These are phyloP conservation scores for Solanum bulbocastanum DNA, from an alignment of 257 asterid genomes.

Conservation along the genomic window DNA sequence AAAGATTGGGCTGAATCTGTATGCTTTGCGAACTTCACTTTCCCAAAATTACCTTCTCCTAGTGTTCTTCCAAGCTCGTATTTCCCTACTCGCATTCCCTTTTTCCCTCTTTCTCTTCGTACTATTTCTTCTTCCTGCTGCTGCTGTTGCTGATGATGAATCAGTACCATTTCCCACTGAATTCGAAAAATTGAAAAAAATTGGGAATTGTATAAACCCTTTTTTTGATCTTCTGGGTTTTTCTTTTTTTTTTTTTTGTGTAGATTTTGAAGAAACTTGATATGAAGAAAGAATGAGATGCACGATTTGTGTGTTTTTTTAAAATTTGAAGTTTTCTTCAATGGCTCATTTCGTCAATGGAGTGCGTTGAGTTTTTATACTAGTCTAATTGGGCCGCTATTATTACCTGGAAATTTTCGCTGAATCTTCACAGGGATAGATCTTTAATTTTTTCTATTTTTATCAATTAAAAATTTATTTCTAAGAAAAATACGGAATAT, in stretches of 20 bases:
- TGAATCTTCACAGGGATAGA: not conserved
- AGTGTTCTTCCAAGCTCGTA: conserved; percentile 76
- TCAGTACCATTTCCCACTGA: conserved; percentile 23
- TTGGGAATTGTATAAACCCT: not conserved
- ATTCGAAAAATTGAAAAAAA: not conserved
- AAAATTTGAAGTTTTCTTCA: not conserved
- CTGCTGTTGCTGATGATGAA: conserved; percentile 25
- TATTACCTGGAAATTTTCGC: not conserved
- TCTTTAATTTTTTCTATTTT: not conserved
- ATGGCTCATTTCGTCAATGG: not conserved
- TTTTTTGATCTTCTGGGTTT: not conserved
- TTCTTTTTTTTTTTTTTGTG: not conserved
- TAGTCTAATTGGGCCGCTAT: not conserved
- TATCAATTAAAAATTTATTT: too few relatives aligned
- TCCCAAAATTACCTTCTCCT: conserved; percentile 96
- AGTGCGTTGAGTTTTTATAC: not conserved
- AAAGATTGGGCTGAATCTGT: conserved; percentile 49
- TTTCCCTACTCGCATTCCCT: conserved; percentile 62
- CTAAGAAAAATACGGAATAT: too few relatives aligned
- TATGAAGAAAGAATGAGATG: not conserved
- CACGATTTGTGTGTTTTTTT: not conserved
- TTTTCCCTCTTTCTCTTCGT: conserved; percentile 4
- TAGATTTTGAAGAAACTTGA: not conserved
- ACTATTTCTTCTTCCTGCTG: not conserved
- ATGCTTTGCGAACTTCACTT: conserved; percentile 75